Evolutionary conservation across 495 filamentous ascomycete species (phyloP), one percentile per base, ranked within the genome.

Genomic region (Neurospora africana): DNA sequence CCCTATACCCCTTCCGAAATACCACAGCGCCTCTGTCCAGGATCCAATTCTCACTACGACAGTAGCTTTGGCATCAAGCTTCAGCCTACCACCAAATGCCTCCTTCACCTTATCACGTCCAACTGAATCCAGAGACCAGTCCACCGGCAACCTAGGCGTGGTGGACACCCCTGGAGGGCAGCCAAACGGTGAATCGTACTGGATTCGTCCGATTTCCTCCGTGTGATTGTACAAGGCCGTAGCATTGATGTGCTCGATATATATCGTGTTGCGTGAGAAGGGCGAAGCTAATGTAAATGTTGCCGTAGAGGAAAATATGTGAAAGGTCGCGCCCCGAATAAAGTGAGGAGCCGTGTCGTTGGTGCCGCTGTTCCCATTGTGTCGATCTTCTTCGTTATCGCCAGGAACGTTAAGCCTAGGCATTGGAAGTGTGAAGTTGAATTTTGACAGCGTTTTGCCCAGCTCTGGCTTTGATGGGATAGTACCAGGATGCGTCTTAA

Each of bases 221-320:
- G 90, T 90, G 69, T 93, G 85, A 73, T 94, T 91, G 75, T 98
- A 95, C 74, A 89, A 90, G 0, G 95, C 92, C 1, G 91, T 93
- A 21, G 94, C 95, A 75, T 97, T 89, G 71, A 99, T 84, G 47
- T 82, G 86, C 23, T 92, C 91, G 75, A 99, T 85, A 72, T 86
- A 91, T 23, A 99, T 79, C 1, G 87, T 91, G 23, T 89, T 91
- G 71, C 89, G 82, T 53, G 83, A 81, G 4, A 97, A 83, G 0
- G 95, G 95, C 3, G 94, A 97, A 58, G 87, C 84, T 41, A 99
- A 84, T 1, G 88, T 90, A 83, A 99, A 97, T 5, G 91, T 87
- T 35, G 93, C 95, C 1, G 92, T 95, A 13, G 92, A 95, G 36
- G 92, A 92, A 74, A 93, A 86, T 74, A 99, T 76, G 81, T 97